Conservation (phyloP, 345 rosid genomes). For the Hibiscus tridactylites region DNA sequence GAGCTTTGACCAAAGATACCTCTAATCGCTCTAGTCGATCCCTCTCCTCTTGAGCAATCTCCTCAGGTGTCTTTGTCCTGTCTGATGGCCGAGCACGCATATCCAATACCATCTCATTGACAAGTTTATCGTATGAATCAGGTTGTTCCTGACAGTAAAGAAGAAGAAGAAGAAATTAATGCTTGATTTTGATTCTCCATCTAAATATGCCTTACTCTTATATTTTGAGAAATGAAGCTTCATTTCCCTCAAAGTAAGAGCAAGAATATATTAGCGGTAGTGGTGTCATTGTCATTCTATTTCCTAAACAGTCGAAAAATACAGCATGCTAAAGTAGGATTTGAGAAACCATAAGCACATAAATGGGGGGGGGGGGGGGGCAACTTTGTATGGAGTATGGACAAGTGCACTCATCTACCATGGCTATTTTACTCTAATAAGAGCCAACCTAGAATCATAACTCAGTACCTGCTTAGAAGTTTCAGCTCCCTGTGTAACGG, state of each 20-base stretch:
- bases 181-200: not conserved
- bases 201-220: not conserved
- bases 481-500: slow-evolving; percentile 18
- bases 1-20: slow-evolving; percentile 35
- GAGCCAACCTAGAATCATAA: not conserved
- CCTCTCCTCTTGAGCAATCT: slow-evolving; percentile 87
- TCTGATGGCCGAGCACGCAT: slow-evolving; percentile 78
- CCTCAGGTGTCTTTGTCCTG: slow-evolving; percentile 82
- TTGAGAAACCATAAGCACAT: not conserved
- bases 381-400: not conserved
- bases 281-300: not conserved
- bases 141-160: slow-evolving; percentile 29
- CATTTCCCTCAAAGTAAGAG: not conserved
- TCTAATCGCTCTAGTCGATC: slow-evolving; percentile 68
- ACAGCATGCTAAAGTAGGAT: not conserved
- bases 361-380: not conserved
- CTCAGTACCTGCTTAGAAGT: slow-evolving; percentile 32
- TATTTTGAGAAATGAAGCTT: not conserved
- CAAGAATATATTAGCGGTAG: not conserved
- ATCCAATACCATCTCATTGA: slow-evolving; percentile 50
- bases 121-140: slow-evolving; percentile 54
- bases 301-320: not conserved
- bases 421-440: not conserved
- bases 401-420: not conserved
- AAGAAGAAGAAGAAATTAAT: slow-evolving; percentile 5